phyloP scores from a whole-genome alignment of 2,329 filamentous ascomycete species.

The Lecanosticta acicola region DNA sequence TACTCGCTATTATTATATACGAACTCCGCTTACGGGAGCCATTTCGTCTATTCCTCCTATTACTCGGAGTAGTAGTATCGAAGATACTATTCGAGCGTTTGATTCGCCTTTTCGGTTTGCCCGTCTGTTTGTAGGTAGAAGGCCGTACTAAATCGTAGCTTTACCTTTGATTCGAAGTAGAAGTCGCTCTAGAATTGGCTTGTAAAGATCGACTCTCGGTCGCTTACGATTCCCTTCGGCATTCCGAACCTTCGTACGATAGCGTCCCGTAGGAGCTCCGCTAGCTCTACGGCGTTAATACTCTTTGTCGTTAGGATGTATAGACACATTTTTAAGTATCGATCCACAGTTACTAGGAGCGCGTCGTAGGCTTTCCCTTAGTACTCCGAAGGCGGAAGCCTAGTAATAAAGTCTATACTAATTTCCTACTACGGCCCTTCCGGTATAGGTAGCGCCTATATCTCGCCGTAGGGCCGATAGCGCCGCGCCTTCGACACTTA shows the following conservation, averaged over 20 bases:
- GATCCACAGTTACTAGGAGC: slow-evolving; percentile 21
- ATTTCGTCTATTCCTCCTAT: background rate
- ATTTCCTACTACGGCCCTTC: slow-evolving; percentile 1
- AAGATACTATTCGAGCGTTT: background rate
- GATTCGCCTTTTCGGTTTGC: background rate
- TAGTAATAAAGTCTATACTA: slow-evolving; percentile 7
- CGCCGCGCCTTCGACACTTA: slow-evolving; percentile 1
- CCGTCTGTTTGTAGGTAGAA: slow-evolving; percentile 1
- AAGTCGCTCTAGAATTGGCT: slow-evolving; percentile 6
- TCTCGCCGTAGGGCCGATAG: slow-evolving; percentile 2
- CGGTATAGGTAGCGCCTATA: background rate
- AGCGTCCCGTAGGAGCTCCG: slow-evolving; percentile 11
- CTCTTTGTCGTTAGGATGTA: slow-evolving; percentile 7
- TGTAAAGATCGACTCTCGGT: slow-evolving; percentile 13
- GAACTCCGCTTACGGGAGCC: background rate
- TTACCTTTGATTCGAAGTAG: slow-evolving; percentile 4
- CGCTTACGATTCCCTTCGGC: slow-evolving; percentile 8
- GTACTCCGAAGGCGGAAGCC: slow-evolving; percentile 4
- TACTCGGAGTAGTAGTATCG: background rate
- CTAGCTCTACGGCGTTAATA: background rate
- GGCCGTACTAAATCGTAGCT: slow-evolving; percentile 7
- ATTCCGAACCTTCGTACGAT: slow-evolving; percentile 13
- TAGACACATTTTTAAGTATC: slow-evolving; percentile 20
- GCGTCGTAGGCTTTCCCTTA: slow-evolving; percentile 7
- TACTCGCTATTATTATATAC: slow-evolving; percentile 3